These are phyloP conservation scores for Xylaria arbuscula DNA, from an alignment of 2,329 filamentous ascomycete genomes.

Conservation along the genomic window DNA sequence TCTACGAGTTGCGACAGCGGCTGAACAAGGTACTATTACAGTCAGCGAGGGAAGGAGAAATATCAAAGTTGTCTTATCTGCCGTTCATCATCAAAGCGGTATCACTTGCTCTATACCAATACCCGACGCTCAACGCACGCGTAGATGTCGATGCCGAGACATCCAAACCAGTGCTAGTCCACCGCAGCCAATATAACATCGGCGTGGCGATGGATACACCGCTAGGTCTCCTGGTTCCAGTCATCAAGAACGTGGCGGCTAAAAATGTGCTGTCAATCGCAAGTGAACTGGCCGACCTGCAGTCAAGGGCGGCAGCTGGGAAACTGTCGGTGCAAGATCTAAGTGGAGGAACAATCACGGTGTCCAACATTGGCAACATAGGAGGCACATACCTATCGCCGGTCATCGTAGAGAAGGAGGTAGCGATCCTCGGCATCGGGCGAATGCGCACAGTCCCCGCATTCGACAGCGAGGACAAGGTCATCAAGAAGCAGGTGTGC, in stretches of 20 bases:
- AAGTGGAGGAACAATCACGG: conserved; percentile 88
- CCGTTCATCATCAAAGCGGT: conserved; percentile 97
- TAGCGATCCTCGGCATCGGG: conserved; percentile 91
- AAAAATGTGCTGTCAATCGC: conserved; percentile 84
- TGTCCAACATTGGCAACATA: conserved; percentile 96
- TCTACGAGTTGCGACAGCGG: conserved; percentile 77
- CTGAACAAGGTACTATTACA: conserved; percentile 73
- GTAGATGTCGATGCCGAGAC: conserved; percentile 70
- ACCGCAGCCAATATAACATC: conserved; percentile 90
- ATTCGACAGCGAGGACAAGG: conserved; percentile 69
- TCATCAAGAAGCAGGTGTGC: conserved; percentile 82
- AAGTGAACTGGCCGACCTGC: conserved; percentile 77
- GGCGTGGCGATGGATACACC: conserved; percentile 96
- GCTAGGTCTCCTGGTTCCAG: conserved; percentile 86
- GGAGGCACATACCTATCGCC: conserved; percentile 92
- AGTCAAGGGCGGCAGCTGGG: conserved; percentile 76
- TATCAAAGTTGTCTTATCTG: conserved; percentile 83
- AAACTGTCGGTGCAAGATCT: conserved; percentile 81
- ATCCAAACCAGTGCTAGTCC: conserved; percentile 77
- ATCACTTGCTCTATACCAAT: conserved; percentile 82
- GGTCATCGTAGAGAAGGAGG: conserved; percentile 89
- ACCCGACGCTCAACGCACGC: conserved; percentile 87
- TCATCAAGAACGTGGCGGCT: conserved; percentile 83
- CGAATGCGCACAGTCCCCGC: conserved; percentile 83
- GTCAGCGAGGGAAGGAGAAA: conserved; percentile 54